Conservation (phyloP, 2,329 filamentous ascomycete species). For the Colletotrichum falcatum region DNA sequence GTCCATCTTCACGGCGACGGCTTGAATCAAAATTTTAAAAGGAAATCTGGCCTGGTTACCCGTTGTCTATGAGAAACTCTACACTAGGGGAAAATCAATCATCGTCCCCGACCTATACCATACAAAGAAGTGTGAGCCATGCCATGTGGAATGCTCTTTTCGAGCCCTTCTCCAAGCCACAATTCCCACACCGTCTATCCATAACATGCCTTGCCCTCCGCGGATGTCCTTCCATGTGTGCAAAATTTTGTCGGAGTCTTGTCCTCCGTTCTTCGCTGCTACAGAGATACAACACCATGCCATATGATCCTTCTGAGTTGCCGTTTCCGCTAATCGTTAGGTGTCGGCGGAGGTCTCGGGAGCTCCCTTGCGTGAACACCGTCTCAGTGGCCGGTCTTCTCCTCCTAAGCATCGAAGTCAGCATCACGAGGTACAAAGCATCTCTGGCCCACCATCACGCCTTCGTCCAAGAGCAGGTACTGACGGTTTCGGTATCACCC, state of each 20-base stretch:
- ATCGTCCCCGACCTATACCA: conserved; percentile 24
- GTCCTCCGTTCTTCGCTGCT: background rate
- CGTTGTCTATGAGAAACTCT: conserved; percentile 26
- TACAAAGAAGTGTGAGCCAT: conserved; percentile 35
- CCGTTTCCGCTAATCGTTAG: background rate
- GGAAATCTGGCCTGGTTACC: background rate
- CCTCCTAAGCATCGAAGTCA: background rate
- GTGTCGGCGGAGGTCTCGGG: background rate
- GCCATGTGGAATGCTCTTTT: conserved; percentile 5
- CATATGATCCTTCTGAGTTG: background rate
- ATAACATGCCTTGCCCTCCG: conserved; percentile 21
- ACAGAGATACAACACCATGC: background rate
- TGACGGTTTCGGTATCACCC: background rate
- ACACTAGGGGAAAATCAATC: conserved; percentile 28
- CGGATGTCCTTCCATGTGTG: conserved; percentile 9
- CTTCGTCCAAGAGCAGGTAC: background rate
- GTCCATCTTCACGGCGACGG: background rate
- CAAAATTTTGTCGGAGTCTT: conserved; percentile 5
- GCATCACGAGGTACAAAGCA: background rate
- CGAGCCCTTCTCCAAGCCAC: conserved; percentile 32
- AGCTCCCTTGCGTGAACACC: background rate
- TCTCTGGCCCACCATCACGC: background rate
- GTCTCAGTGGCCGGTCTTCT: too few relatives aligned
- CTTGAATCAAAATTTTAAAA: background rate
- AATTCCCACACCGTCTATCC: conserved; percentile 19